Evolutionary conservation across 2,329 filamentous ascomycete genomes (phyloP).

Genomic region (Penicillium decumbens): DNA sequence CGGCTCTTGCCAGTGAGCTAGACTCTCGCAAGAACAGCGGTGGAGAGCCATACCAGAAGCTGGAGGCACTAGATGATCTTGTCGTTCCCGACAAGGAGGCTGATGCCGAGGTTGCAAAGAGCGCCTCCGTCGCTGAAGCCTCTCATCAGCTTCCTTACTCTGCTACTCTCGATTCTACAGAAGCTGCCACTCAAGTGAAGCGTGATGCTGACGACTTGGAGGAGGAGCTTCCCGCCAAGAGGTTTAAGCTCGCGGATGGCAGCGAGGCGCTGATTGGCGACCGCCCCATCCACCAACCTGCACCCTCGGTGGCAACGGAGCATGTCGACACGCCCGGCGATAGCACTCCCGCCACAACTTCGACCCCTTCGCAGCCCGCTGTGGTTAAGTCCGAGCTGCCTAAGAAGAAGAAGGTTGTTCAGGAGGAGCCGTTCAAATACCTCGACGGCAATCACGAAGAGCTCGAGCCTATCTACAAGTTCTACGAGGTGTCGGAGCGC

Average conservation of each 20-base stretch:
- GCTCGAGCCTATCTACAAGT: conserved; percentile 69
- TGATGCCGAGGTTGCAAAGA: conserved; percentile 32
- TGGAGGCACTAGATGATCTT: conserved; percentile 40
- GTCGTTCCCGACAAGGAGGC: conserved; percentile 29
- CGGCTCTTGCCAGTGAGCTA: conserved; percentile 34
- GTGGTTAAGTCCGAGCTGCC: conserved; percentile 16
- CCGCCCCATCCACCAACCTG: conserved; percentile 34
- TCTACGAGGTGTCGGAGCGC: conserved; percentile 76
- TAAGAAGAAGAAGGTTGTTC: conserved; percentile 37
- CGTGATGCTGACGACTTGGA: conserved; percentile 33
- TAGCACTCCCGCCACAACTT: conserved; percentile 17
- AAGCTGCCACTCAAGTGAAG: conserved; percentile 28
- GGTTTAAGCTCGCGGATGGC: conserved; percentile 41
- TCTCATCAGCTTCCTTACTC: conserved; percentile 33
- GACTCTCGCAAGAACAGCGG: conserved; percentile 32
- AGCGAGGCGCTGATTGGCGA: conserved; percentile 38
- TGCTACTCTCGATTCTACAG: conserved; percentile 24
- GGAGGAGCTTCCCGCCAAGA: conserved; percentile 41
- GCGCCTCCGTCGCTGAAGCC: conserved; percentile 33
- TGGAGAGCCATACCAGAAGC: conserved; percentile 33
- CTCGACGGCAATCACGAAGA: conserved; percentile 69
- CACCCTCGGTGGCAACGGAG: conserved; percentile 24
- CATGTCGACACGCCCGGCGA: conserved; percentile 23
- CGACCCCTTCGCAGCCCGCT: not conserved
- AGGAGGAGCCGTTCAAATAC: conserved; percentile 94